Evolutionary conservation across 2,329 filamentous ascomycete genomes (phyloP).

Genomic region (Volutella citrinella): DNA sequence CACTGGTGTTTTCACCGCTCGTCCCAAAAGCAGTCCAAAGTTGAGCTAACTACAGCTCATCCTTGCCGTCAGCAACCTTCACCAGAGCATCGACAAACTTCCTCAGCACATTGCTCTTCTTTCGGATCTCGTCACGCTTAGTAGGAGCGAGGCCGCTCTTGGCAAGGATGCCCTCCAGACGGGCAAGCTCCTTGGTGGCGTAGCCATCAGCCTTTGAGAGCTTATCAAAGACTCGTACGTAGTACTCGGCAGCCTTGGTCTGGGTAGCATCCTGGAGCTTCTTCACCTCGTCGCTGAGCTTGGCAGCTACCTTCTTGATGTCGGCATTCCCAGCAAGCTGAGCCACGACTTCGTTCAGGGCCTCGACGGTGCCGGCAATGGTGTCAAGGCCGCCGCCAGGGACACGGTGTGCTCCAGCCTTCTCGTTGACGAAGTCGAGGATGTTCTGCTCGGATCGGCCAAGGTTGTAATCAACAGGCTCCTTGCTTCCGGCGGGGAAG

Average conservation of each 20-base stretch:
- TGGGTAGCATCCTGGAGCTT: slow-evolving; percentile 63
- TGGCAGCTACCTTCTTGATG: slow-evolving; percentile 51
- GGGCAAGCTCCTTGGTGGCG: slow-evolving; percentile 78
- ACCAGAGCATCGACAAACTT: slow-evolving; percentile 74
- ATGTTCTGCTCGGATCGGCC: slow-evolving; percentile 75
- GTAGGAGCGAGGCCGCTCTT: slow-evolving; percentile 82
- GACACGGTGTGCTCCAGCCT: slow-evolving; percentile 82
- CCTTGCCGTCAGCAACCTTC: slow-evolving; percentile 53
- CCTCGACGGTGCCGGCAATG: slow-evolving; percentile 77
- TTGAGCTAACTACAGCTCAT: slow-evolving; percentile 40
- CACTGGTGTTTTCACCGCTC: no score
- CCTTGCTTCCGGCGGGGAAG: slow-evolving; percentile 82
- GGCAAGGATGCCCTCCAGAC: slow-evolving; percentile 74
- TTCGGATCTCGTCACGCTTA: slow-evolving; percentile 86
- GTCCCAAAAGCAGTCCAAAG: no score
- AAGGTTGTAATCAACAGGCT: slow-evolving; percentile 68
- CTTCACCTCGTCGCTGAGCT: slow-evolving; percentile 68
- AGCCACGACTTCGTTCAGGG: slow-evolving; percentile 71
- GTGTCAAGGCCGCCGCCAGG: slow-evolving; percentile 76
- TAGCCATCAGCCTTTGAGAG: slow-evolving; percentile 73
- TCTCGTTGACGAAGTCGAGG: slow-evolving; percentile 79
- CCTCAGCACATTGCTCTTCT: slow-evolving; percentile 82
- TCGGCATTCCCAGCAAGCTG: slow-evolving; percentile 66
- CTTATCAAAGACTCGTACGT: slow-evolving; percentile 88
- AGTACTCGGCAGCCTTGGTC: slow-evolving; percentile 88